Evolutionary conservation across 352 stramenopile genomes (phyloP).

Genomic region (Nothophytophthora sp.): DNA sequence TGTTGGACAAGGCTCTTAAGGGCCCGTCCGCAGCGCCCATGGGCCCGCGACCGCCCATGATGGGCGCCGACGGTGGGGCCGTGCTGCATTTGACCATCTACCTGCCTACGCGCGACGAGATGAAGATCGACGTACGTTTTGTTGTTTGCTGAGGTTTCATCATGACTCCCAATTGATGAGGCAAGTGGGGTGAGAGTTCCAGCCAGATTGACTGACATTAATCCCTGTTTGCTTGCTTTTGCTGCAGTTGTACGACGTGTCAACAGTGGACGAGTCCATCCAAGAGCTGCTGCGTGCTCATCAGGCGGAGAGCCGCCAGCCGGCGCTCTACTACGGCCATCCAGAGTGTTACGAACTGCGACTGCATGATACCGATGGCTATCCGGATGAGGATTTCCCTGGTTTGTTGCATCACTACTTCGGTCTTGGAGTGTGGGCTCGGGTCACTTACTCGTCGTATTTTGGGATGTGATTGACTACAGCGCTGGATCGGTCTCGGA

Average conservation of each 20-base stretch:
- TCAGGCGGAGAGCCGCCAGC: slow-evolving; percentile 61
- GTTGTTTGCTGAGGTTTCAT: not conserved
- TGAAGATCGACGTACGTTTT: slow-evolving; percentile 82
- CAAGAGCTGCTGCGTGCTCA: slow-evolving; percentile 80
- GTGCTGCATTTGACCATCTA: slow-evolving; percentile 88
- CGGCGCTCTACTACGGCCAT: slow-evolving; percentile 82
- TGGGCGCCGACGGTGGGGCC: slow-evolving; percentile 58
- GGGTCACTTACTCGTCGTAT: slow-evolving; percentile 2
- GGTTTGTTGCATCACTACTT: slow-evolving; percentile 27
- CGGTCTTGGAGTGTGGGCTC: not conserved
- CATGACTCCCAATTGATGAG: no score
- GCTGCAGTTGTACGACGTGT: slow-evolving; percentile 80
- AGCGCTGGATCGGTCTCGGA: slow-evolving; percentile 83
- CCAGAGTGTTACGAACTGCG: slow-evolving; percentile 87
- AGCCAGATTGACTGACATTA: not conserved
- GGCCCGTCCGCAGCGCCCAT: slow-evolving; percentile 41
- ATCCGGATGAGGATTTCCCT: slow-evolving; percentile 88
- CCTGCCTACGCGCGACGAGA: slow-evolving; percentile 77
- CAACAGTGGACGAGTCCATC: slow-evolving; percentile 87
- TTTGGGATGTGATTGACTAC: not conserved
- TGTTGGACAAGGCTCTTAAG: slow-evolving; percentile 81
- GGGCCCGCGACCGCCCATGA: slow-evolving; percentile 56
- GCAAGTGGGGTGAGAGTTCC: not conserved
- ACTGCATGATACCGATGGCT: slow-evolving; percentile 82
- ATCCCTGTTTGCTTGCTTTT: slow-evolving; percentile 2